Evolutionary conservation across 139 green algal genomes (phyloP), one percentile per base, ranked within the genome.

Genomic region (Monoraphidium neglectum): DNA sequence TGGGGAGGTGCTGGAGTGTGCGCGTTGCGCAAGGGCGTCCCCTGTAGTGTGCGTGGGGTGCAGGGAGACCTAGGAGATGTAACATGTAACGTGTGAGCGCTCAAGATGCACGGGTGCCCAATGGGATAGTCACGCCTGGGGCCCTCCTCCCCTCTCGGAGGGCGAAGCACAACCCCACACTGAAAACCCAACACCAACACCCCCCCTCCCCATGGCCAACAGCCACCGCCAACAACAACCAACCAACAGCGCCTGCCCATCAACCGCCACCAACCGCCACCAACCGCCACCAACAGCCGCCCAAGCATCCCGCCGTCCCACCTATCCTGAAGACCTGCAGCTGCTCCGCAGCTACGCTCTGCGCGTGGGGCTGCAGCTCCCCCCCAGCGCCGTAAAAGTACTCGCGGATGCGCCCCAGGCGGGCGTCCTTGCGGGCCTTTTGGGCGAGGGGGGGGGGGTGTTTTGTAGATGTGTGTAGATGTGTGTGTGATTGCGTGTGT

Each of bases 311-410:
- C 28, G 26, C 10, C 57, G 38, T 30, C 83, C 13, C 64, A 88
- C 86, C 86, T 54, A 95, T 82, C 2, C 90, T 77, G 65, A 91
- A 98, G 35, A 97, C 80, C 28, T 81, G 59, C 43, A 98, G 70
- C 12, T 92, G 83, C 28, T 85, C 79, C 0, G 93, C 79, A 8
- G 76, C 68, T 0, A 91, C 69, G 16, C 70, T 92, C 53, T 82
- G 56, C 4, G 84, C 83, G 21, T 71, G 72, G 0, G 90, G 90
- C 33, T 76, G 74, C 62, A 95, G 83, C 1, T 74, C 30, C 46
- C 38, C 70, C 4, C 53, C 37, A 5, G 59, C 43, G 30, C 95
- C 95, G 72, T 98, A 98, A 65, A 98, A 98, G 78, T 98, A 98
- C 33, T 96, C 92, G 30, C 84, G 84, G 28, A 95, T 78, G 28